phyloP scores from a whole-genome alignment of 73 alveolate species.

The Tetrahymena elliotti region DNA sequence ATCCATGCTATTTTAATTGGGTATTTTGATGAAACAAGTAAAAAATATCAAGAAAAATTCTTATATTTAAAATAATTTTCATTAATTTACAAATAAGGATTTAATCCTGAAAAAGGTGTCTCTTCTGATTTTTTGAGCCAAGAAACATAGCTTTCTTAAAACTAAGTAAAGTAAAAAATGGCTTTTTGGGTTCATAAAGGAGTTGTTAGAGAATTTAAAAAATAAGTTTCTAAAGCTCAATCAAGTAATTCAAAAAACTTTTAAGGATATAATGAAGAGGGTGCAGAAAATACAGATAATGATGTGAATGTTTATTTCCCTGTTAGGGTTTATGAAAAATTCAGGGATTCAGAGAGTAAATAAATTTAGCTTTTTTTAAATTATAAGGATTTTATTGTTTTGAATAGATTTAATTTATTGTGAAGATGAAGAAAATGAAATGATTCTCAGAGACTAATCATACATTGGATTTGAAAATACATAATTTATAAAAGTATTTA shows the following conservation, averaged over 20 bases:
- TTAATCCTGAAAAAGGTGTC: neutral
- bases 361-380: too few species aligned
- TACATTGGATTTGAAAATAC: neutral
- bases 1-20: constrained; percentile 36
- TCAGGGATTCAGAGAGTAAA: neutral
- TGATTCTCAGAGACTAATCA: neutral
- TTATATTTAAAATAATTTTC: neutral
- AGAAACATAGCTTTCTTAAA: constrained; percentile 8
- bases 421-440: neutral
- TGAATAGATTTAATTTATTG: neutral
- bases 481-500: neutral
- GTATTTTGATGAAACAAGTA: constrained; percentile 23
- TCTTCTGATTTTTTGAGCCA: constrained; percentile 1
- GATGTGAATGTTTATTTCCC: neutral
- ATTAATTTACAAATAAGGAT: neutral
- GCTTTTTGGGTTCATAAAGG: constrained; percentile 36
- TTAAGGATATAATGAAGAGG: neutral
- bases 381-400: too few species aligned
- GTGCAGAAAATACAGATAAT: neutral
- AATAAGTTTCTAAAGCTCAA: neutral
- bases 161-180: constrained; percentile 24
- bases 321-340: neutral
- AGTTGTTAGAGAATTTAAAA: constrained; percentile 16
- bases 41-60: too few species aligned
- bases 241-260: neutral